Conservation (phyloP, 2,329 filamentous ascomycete species). For the Aspergillus piperis region DNA sequence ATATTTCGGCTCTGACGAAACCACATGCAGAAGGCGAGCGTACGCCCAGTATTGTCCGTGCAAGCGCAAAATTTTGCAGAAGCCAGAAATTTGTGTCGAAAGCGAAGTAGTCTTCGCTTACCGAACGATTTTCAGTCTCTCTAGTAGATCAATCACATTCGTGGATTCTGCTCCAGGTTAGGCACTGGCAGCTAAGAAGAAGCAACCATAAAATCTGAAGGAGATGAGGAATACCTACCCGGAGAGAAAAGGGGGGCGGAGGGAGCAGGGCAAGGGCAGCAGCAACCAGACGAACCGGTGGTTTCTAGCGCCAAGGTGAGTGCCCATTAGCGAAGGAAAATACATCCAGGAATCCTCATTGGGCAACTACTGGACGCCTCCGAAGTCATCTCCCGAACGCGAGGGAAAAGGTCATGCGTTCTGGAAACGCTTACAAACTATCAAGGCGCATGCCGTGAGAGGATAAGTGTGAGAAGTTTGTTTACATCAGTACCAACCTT, state of each 20-base stretch:
- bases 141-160: background rate
- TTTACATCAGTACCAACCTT: background rate
- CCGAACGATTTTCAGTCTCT: background rate
- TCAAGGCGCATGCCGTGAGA: background rate
- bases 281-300: constrained; percentile 12
- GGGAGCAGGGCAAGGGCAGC: constrained; percentile 13
- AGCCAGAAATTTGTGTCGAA: background rate
- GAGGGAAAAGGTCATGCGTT: background rate
- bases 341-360: constrained; percentile 25
- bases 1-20: background rate
- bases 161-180: background rate
- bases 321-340: constrained; percentile 20
- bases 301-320: constrained; percentile 24
- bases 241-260: constrained; percentile 1
- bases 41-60: background rate
- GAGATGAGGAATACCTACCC: background rate
- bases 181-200: background rate
- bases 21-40: background rate
- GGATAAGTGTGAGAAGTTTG: background rate
- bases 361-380: constrained; percentile 15
- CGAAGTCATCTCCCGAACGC: background rate
- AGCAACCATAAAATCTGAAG: background rate
- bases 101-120: background rate
- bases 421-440: background rate
- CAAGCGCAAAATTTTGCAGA: background rate